A percentile compares a stretch with the other conserved stretches of the same genome.
phyloP scores from a whole-genome alignment of 345 rosid species.

The Trapa incisa region DNA sequence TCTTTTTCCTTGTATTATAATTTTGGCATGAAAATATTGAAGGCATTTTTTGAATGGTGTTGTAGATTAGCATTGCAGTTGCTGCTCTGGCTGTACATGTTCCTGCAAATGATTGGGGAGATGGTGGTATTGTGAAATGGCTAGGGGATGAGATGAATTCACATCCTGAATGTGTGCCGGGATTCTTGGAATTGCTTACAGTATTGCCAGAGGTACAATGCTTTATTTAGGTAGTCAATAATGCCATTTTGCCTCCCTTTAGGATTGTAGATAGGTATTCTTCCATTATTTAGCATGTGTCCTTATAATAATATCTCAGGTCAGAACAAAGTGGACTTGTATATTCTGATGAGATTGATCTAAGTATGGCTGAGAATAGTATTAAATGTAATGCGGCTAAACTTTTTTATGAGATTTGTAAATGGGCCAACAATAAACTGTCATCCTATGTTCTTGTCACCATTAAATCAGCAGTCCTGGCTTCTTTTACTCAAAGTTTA shows the following conservation, averaged over 20 bases:
- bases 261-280: not conserved
- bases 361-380: not conserved
- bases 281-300: not conserved
- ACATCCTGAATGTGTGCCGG: slow-evolving; percentile 86
- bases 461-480: not conserved
- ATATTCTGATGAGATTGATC: not conserved
- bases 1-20: not conserved
- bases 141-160: slow-evolving; percentile 86
- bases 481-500: slow-evolving; percentile 4
- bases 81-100: slow-evolving; percentile 99
- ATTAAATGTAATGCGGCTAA: not conserved
- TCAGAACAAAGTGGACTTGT: not conserved
- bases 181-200: slow-evolving; percentile 89
- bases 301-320: not conserved
- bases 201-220: slow-evolving; percentile 86
- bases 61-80: slow-evolving; percentile 96
- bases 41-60: slow-evolving; percentile 9
- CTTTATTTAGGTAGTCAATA: not conserved
- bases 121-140: slow-evolving; percentile 89
- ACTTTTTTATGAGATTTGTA: not conserved
- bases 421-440: not conserved
- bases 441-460: not conserved
- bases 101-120: slow-evolving; percentile 93
- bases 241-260: slow-evolving; percentile 3
- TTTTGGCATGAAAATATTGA: not conserved